Evolutionary conservation across 192 early-diverging fungal genomes (phyloP).

Genomic region (Cetraspora pellucida): DNA sequence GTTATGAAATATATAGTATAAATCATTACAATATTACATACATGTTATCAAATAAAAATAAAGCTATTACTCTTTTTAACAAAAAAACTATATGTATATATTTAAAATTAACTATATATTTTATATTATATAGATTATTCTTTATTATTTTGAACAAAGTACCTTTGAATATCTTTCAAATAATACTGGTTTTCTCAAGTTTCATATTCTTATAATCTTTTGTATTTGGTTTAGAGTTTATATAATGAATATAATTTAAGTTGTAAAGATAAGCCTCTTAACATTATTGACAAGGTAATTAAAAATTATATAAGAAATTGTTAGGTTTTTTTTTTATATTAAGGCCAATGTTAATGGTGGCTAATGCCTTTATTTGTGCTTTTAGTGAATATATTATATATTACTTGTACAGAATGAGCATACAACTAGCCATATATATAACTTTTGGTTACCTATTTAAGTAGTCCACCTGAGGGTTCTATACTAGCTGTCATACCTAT

Average conservation of each 20-base stretch:
- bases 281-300: neutral
- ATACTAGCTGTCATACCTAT: too few species aligned
- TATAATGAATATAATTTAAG: neutral
- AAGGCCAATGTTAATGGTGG: too few species aligned
- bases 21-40: neutral
- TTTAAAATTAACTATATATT: neutral
- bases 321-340: too few species aligned
- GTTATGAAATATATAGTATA: neutral
- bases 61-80: neutral
- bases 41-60: neutral
- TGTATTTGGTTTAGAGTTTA: neutral
- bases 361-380: too few species aligned
- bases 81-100: neutral
- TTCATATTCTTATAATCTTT: neutral
- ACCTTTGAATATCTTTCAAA: neutral
- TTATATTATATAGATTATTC: neutral
- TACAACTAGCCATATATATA: too few species aligned
- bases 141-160: neutral
- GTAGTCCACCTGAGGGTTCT: too few species aligned
- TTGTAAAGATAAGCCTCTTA: slow-evolving; percentile 1
- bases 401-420: too few species aligned
- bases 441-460: too few species aligned
- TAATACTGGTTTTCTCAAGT: neutral
- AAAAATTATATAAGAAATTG: neutral
- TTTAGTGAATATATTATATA: too few species aligned